Conservation (phyloP, 2,329 filamentous ascomycete species). For the Talaromyces sp. region DNA sequence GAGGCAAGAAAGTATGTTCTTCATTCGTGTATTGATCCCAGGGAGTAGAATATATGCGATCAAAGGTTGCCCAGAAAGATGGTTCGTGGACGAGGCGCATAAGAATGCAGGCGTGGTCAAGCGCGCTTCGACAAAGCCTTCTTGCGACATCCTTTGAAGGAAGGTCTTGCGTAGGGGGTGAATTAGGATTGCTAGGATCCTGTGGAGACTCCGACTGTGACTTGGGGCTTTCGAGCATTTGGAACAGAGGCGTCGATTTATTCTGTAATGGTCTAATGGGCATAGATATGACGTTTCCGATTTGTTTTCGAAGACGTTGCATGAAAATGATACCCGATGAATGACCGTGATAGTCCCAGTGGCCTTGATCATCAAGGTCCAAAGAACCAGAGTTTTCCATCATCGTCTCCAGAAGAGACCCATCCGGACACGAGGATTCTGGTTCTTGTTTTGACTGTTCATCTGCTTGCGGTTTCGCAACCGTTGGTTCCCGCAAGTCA, state of each 20-base stretch:
- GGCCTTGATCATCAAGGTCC: slow-evolving; percentile 83
- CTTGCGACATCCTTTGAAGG: slow-evolving; percentile 61
- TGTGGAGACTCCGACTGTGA: slow-evolving; percentile 63
- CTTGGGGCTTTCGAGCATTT: slow-evolving; percentile 67
- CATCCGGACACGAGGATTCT: slow-evolving; percentile 45
- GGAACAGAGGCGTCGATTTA: slow-evolving; percentile 50
- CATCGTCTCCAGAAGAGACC: slow-evolving; percentile 85
- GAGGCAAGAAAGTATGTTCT: slow-evolving; percentile 66
- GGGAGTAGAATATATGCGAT: slow-evolving; percentile 71
- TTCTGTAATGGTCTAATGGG: slow-evolving; percentile 55
- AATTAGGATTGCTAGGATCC: slow-evolving; percentile 42
- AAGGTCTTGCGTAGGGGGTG: slow-evolving; percentile 61
- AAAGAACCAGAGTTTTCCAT: slow-evolving; percentile 87
- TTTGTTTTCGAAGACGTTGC: slow-evolving; percentile 79
- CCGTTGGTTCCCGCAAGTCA: slow-evolving; percentile 19
- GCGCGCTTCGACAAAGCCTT: slow-evolving; percentile 56
- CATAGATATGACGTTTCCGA: slow-evolving; percentile 66
- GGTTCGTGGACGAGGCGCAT: slow-evolving; percentile 77
- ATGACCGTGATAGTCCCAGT: slow-evolving; percentile 93
- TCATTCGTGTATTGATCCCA: slow-evolving; percentile 61
- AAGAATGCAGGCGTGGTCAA: slow-evolving; percentile 61
- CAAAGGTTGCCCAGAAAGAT: slow-evolving; percentile 72
- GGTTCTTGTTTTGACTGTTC: slow-evolving; percentile 24
- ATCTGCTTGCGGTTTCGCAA: slow-evolving; percentile 21
- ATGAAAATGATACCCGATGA: slow-evolving; percentile 91